Evolutionary conservation across 768 basidiomycete species (phyloP), one percentile per base, ranked within the genome.

Genomic region (Lentinula sp.): DNA sequence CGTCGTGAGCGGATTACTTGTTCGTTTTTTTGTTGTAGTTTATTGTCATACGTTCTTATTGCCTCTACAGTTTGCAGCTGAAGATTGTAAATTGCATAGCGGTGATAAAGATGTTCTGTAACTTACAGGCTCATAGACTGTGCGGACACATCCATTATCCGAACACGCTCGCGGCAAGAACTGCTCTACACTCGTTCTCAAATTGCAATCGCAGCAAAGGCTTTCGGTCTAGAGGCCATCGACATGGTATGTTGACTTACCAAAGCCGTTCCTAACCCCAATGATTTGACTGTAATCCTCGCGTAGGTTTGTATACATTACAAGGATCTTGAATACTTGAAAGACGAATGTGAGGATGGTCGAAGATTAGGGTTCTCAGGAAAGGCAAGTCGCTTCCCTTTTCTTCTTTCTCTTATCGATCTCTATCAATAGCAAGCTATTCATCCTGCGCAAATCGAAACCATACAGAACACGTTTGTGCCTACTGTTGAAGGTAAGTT

Each of bases 331-430:
- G 77, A 80, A 15, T 82, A 82, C 61, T 76, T 97, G 35, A 72
- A 74, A 64, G 85, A 88, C 0, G 95, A 97, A 70, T 90, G 87
- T 55, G 70, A 79, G 52, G 94, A 97, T 65, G 95, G 91, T 0
- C 73, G 88, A 51, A 76, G 85, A 59, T 74, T 97, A 13, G 95
- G 95, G 0, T 98, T 94, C 68, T 89, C 87, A n/a, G 95, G 94
- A 49, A 97, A 97, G 82, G 93, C 85, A 52, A 18, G 51, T 39
- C 43, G 51, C 55, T 43, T 13, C 46, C 41, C 8, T 49, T 12
- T 36, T 35, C 60, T 63, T 58, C n/a, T 28, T 50, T 51, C 32
- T 45, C 41, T 18, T 48, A 56, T 39, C 62, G 51, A 23, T 28
- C 20, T 28, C 28, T 28, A 3, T 20, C 45, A n/a, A 18, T 70